A percentile compares a stretch with the other conserved stretches of the same genome.
phyloP scores from a whole-genome alignment of 306 rosid species.

The Abrus pulchellus region DNA sequence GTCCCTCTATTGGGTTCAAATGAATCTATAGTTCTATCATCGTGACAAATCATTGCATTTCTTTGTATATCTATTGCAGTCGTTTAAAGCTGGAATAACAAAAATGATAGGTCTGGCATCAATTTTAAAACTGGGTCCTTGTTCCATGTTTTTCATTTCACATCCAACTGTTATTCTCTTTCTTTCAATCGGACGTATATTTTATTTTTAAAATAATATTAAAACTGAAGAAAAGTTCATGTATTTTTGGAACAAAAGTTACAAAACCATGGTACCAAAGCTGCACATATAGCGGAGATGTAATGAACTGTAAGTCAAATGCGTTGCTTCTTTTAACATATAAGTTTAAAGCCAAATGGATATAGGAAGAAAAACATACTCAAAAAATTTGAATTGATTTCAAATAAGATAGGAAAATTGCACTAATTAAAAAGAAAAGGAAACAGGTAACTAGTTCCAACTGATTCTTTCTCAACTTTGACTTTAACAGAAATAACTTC shows the following conservation, averaged over 20 bases:
- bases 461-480: background rate
- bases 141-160: background rate
- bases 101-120: background rate
- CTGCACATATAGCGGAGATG: background rate
- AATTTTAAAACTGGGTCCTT: background rate
- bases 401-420: background rate
- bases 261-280: background rate
- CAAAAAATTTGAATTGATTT: background rate
- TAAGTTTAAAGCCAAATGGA: background rate
- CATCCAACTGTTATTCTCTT: background rate
- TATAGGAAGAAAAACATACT: background rate
- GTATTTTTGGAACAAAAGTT: background rate
- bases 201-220: background rate
- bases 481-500: background rate
- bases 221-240: background rate
- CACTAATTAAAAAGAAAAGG: too few relatives aligned
- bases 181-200: background rate
- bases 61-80: background rate
- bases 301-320: too few relatives aligned
- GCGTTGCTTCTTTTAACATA: background rate
- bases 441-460: background rate
- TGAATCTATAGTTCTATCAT: slow-evolving; percentile 6
- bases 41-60: background rate
- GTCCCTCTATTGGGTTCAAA: background rate
- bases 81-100: slow-evolving; percentile 2